phyloP scores from a whole-genome alignment of 106 monocot genomes.

The Agapanthus africanus region DNA sequence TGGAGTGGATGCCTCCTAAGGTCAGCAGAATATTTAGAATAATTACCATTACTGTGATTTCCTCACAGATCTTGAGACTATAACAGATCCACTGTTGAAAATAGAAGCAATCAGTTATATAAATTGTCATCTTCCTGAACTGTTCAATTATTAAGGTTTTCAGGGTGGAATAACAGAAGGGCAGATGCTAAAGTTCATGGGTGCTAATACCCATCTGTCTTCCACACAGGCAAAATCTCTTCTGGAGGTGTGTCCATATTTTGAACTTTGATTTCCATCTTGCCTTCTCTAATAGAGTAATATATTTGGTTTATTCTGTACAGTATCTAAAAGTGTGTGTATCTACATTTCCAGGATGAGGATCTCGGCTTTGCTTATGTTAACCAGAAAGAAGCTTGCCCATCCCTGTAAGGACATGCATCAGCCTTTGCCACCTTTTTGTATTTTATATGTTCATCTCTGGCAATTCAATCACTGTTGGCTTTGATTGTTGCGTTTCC shows the following conservation, averaged over 20 bases:
- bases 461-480: too few species aligned
- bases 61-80: background rate
- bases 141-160: slow-evolving; percentile 50
- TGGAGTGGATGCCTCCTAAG: slow-evolving; percentile 99
- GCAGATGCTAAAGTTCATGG: slow-evolving; percentile 92
- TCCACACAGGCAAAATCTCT: slow-evolving; percentile 66
- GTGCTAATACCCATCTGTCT: slow-evolving; percentile 68
- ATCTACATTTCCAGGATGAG: slow-evolving; percentile 66
- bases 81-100: too few species aligned
- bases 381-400: slow-evolving; percentile 63
- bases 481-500: too few species aligned
- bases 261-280: background rate
- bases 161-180: slow-evolving; percentile 98
- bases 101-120: too few species aligned
- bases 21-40: slow-evolving; percentile 26
- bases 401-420: slow-evolving; percentile 63
- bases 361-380: slow-evolving; percentile 80
- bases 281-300: too few species aligned
- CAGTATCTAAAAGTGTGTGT: background rate
- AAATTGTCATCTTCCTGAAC: slow-evolving; percentile 21
- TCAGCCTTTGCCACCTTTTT: background rate
- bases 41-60: background rate
- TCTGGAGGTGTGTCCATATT: slow-evolving; percentile 50
- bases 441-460: background rate
- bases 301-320: background rate